These are phyloP conservation scores for Saccharomycopsis babjevae DNA, from an alignment of 805 yeast genomes.

Conservation along the genomic window DNA sequence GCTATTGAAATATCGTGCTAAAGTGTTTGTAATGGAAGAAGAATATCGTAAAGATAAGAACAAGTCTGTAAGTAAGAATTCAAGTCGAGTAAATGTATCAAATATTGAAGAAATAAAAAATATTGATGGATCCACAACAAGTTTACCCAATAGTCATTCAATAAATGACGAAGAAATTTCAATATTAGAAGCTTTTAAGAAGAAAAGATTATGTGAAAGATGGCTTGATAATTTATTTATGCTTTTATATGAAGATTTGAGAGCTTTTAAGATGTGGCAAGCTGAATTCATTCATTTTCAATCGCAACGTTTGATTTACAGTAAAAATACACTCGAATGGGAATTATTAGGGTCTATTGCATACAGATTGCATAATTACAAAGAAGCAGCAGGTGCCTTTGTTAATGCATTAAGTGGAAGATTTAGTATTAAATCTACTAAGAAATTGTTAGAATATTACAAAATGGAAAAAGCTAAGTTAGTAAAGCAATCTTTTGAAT, in stretches of 20 bases:
- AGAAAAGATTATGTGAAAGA: conserved; percentile 59
- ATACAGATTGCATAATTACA: conserved; percentile 69
- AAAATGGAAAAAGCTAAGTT: conserved; percentile 34
- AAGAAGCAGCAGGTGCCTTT: conserved; percentile 83
- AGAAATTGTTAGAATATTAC: conserved; percentile 62
- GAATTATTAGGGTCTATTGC: conserved; percentile 85
- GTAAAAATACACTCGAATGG: conserved; percentile 81
- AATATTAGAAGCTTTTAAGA: conserved; percentile 37
- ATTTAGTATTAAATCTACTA: conserved; percentile 72
- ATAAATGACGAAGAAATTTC: conserved; percentile 15
- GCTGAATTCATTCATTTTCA: conserved; percentile 83
- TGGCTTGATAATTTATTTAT: conserved; percentile 66
- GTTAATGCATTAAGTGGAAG: conserved; percentile 58
- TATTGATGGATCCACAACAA: conserved; percentile 14
- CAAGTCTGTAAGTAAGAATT: conserved; percentile 14
- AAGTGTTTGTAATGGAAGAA: conserved; percentile 60
- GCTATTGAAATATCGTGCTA: conserved; percentile 46
- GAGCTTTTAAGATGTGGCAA: conserved; percentile 86
- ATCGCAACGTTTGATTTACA: conserved; percentile 73
- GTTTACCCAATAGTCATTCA: conserved; percentile 10
- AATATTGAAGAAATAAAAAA: background rate
- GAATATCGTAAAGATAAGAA: conserved; percentile 37
- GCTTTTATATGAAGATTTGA: conserved; percentile 61
- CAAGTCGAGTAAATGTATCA: conserved; percentile 3
- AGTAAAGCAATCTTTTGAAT: conserved; percentile 20